Base-by-base conservation (phyloP, 306 rosid species). In the Hippophae tibetana region DNA sequence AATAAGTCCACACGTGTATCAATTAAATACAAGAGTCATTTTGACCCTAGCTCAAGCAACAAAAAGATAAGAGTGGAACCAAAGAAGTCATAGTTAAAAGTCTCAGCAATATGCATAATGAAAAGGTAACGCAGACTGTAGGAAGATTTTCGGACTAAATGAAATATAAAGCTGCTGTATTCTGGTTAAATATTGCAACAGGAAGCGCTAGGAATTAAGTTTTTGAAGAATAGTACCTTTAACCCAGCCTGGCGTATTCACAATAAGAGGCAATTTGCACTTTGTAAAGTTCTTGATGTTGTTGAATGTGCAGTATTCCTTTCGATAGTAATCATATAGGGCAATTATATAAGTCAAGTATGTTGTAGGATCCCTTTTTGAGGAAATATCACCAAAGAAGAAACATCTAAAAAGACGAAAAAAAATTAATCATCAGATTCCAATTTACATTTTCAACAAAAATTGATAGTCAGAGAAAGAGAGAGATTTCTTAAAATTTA, bases 161-260 rank as follows among this genome's bases (percentile, higher is more conserved):
- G 38, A 31, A 31, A 31, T 31, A 2, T 0, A 31, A 31, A 2
- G 38, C 38, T 31, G 38, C 5, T 31, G 38, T 31, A 31, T 31
- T 31, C 3, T 31, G 38, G 38, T 31, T 31, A 31, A 31, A 31
- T 2, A 4, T 31, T 31, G 62, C 47, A 54, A 60, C 58, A 26
- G 56, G 43, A 58, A 60, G 18, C 47, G 56, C 23, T 41, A 49
- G 11, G 6, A 38, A 62, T 18, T 2, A 61, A 52, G 43, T 25
- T 46, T 1, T 42, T 13, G 6, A 63, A 13, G 3, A 43, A 62
- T 57, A 58, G 65, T 75, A 84, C 98, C 98, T 82, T 87, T 92
- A 68, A 92, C 96, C 98, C 98, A 87, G 38, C 98, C 96, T 54
- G 92, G 84, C 27, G 98, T 92, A 74, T 92, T 92, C 63, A 92